Evolutionary conservation across 2,329 filamentous ascomycete genomes (phyloP).

Genomic region (Phaeosphaeria sp.): DNA sequence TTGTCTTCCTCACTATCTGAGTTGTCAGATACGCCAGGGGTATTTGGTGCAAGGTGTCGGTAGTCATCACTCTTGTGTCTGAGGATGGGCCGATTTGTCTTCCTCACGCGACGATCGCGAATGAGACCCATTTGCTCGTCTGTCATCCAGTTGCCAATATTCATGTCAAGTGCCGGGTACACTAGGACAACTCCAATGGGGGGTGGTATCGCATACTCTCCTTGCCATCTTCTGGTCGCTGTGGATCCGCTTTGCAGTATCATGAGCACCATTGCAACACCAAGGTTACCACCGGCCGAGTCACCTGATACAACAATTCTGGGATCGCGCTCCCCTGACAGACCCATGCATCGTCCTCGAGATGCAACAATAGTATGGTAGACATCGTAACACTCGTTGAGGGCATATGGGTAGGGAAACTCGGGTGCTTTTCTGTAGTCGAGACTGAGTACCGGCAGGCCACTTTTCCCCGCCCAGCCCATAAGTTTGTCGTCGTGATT

Average conservation of each 20-base stretch:
- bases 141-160: conserved; percentile 98
- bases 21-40: conserved; percentile 80
- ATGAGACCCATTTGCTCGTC: conserved; percentile 97
- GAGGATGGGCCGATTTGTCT: conserved; percentile 79
- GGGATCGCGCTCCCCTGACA: conserved; percentile 70
- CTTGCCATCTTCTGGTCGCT: conserved; percentile 62
- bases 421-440: conserved; percentile 91
- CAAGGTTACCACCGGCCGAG: conserved; percentile 82
- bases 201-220: conserved; percentile 67
- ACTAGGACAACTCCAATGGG: conserved; percentile 84
- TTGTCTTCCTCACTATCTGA: conserved; percentile 60
- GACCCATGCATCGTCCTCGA: conserved; percentile 75
- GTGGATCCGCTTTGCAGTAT: conserved; percentile 75
- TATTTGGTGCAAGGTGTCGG: conserved; percentile 77
- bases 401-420: conserved; percentile 81
- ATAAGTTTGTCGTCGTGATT: conserved; percentile 93
- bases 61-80: conserved; percentile 89
- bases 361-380: conserved; percentile 77
- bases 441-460: conserved; percentile 85
- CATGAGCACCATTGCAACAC: conserved; percentile 84
- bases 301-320: conserved; percentile 78
- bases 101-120: conserved; percentile 77
- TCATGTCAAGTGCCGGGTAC: conserved; percentile 94
- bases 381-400: conserved; percentile 88
- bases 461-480: conserved; percentile 87